These are phyloP conservation scores for Onygenales sp. DNA, from an alignment of 2,329 filamentous ascomycete genomes.

Conservation along the genomic window DNA sequence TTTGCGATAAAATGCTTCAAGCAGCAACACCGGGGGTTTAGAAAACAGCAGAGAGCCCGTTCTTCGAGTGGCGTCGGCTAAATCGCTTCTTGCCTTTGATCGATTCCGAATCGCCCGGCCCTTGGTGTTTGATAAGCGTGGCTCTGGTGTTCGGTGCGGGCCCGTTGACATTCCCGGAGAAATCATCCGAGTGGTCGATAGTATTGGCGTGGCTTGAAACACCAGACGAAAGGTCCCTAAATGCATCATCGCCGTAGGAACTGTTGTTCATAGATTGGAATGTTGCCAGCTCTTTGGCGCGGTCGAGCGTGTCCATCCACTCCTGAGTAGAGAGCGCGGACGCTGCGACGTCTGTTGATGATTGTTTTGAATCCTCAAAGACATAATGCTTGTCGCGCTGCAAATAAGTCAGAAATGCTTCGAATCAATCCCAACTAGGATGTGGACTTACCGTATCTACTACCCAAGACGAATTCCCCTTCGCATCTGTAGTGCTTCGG, in stretches of 20 bases:
- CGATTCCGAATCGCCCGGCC: conserved; percentile 40
- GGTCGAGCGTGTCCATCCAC: conserved; percentile 83
- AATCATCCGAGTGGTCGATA: conserved; percentile 31
- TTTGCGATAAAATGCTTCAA: neutral
- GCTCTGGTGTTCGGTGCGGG: conserved; percentile 31
- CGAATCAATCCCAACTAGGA: neutral
- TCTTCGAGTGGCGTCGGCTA: conserved; percentile 89
- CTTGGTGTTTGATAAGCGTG: conserved; percentile 33
- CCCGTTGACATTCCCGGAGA: conserved; percentile 22
- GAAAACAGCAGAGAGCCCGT: conserved; percentile 83
- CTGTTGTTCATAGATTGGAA: conserved; percentile 52
- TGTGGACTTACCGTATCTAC: conserved; percentile 74
- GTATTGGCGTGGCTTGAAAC: conserved; percentile 56
- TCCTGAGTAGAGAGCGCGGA: conserved; percentile 68
- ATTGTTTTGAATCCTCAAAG: conserved; percentile 85
- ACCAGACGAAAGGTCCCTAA: conserved; percentile 58
- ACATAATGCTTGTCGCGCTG: conserved; percentile 83
- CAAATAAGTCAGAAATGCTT: neutral
- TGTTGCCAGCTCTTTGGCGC: conserved; percentile 73
- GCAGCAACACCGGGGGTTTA: conserved; percentile 32
- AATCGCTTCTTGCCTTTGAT: conserved; percentile 58
- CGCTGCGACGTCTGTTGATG: conserved; percentile 52
- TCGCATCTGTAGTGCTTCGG: conserved; percentile 73
- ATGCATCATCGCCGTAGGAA: conserved; percentile 58
- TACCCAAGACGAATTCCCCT: conserved; percentile 78